Conservation (phyloP, 164 flowering plant genomes). For the Kingdonia uniflora region DNA sequence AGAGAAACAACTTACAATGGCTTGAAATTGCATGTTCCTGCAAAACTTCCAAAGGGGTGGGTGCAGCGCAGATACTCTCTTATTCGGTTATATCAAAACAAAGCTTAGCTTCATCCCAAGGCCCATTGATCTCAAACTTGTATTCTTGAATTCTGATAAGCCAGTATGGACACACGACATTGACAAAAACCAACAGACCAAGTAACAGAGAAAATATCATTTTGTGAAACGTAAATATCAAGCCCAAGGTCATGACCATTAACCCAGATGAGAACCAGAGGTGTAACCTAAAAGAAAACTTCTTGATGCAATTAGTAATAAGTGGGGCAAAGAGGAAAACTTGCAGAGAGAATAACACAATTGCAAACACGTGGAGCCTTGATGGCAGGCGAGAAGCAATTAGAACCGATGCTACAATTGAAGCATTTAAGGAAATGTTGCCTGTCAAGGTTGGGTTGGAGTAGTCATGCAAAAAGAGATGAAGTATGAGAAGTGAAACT, state of each 20-base stretch:
- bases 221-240: conserved; percentile 42
- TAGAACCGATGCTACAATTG: conserved; percentile 86
- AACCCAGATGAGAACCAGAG: conserved; percentile 56
- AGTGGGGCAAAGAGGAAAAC: conserved; percentile 90
- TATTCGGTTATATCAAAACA: conserved; percentile 83
- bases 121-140: conserved; percentile 99
- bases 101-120: conserved; percentile 98
- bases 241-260: conserved; percentile 40
- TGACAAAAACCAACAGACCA: conserved; percentile 54
- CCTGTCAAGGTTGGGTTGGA: conserved; percentile 68
- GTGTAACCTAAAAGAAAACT: conserved; percentile 58
- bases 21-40: too few relatives aligned
- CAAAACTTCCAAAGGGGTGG: too few relatives aligned
- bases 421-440: conserved; percentile 82
- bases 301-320: conserved; percentile 67
- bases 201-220: conserved; percentile 46
- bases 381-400: conserved; percentile 92
- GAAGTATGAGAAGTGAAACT: conserved; percentile 56
- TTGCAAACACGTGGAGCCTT: conserved; percentile 71
- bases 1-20: too few relatives aligned
- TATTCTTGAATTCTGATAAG: conserved; percentile 78
- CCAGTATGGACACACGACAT: conserved; percentile 85
- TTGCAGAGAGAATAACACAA: conserved; percentile 83
- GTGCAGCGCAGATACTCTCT: conserved; percentile 5
- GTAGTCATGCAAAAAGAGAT: conserved; percentile 90